These are phyloP conservation scores for Nematodospora anomalae DNA, from an alignment of 1,139 yeast species.

Conservation along the genomic window DNA sequence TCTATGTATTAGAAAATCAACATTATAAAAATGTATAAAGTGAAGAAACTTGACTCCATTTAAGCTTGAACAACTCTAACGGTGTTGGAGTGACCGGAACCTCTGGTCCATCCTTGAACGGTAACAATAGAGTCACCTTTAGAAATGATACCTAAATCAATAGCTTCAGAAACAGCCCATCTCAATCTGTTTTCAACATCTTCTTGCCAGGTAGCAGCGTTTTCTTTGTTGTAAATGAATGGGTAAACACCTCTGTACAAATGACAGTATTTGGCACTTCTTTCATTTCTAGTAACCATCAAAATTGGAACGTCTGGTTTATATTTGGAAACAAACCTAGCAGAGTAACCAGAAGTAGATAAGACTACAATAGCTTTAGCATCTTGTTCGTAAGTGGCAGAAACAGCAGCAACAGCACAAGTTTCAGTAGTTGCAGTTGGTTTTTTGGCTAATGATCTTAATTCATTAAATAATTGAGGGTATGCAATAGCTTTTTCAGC, in stretches of 20 bases:
- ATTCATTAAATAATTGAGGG: conserved; percentile 81
- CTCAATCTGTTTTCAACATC: conserved; percentile 95
- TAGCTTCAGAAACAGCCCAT: conserved; percentile 91
- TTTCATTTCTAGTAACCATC: conserved; percentile 95
- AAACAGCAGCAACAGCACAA: conserved; percentile 94
- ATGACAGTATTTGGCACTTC: conserved; percentile 93
- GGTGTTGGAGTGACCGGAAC: conserved; percentile 98
- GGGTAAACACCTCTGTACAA: conserved; percentile 99
- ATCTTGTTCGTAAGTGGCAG: conserved; percentile 93
- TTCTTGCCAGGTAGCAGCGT: conserved; percentile 86
- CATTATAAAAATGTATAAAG: too few relatives aligned
- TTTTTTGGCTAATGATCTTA: conserved; percentile 79
- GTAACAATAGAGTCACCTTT: conserved; percentile 91
- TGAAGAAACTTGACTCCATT: conserved; percentile 5
- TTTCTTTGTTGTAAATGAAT: conserved; percentile 71
- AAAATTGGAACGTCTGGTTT: conserved; percentile 97
- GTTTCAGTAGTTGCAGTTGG: conserved; percentile 97
- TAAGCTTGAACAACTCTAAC: conserved; percentile 69
- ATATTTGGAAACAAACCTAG: conserved; percentile 95
- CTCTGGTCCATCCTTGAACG: conserved; percentile 99
- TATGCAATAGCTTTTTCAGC: conserved; percentile 98
- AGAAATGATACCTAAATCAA: conserved; percentile 78
- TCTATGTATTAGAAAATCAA: too few relatives aligned
- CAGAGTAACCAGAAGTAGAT: conserved; percentile 92
- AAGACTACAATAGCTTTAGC: conserved; percentile 97